Percentiles rank a stretch among this genome's conserved stretches.
Conservation (phyloP, 139 green algal genomes). For the Chlamydomonas incerta region DNA sequence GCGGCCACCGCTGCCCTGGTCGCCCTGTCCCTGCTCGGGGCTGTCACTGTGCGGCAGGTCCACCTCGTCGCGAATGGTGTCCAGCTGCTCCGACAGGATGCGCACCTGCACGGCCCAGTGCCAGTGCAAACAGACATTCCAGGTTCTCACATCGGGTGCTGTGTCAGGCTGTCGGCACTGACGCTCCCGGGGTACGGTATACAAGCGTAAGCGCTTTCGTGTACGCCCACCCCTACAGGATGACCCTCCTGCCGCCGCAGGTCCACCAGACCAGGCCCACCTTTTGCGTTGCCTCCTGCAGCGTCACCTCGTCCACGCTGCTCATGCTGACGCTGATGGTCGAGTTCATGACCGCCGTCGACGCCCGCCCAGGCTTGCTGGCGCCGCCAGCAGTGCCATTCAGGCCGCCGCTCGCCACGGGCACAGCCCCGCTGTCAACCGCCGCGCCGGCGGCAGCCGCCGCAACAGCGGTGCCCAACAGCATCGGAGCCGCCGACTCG, state of each 20-base stretch:
- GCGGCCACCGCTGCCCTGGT: neutral
- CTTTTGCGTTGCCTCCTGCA: constrained; percentile 27
- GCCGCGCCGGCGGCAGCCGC: neutral
- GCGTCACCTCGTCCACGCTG: constrained; percentile 29
- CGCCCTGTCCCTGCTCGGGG: neutral
- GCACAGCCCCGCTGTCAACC: neutral
- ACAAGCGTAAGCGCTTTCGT: no score
- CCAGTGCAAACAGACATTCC: no score
- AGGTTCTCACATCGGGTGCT: no score
- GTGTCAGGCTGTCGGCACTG: no score
- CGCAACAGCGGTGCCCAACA: neutral
- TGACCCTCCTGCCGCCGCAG: no score
- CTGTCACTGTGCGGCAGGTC: neutral
- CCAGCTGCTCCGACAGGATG: constrained; percentile 29
- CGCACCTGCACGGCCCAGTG: constrained; percentile 29
- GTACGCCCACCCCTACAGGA: no score
- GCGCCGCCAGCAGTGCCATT: neutral
- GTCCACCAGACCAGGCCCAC: no score
- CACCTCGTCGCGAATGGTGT: constrained; percentile 28
- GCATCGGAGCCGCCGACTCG: neutral
- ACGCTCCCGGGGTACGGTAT: no score
- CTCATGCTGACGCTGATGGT: neutral
- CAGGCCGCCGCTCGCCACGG: no score
- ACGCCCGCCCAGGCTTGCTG: neutral
- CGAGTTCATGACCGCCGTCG: neutral